These are phyloP conservation scores for Fomes fomentarius DNA, from an alignment of 1,284 basidiomycete species.

Conservation along the genomic window DNA sequence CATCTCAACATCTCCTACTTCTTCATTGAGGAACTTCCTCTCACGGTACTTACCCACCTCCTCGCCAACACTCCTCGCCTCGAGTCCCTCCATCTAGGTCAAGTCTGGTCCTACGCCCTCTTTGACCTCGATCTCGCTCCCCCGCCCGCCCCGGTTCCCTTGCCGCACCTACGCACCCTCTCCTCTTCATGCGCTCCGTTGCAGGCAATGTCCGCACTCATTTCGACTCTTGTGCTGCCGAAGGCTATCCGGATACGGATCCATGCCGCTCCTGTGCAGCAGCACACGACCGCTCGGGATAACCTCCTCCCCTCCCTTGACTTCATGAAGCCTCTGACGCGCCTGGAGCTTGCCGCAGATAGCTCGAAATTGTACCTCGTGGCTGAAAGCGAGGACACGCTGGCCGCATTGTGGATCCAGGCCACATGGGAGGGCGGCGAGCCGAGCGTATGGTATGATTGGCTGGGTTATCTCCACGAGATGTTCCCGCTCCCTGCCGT, in stretches of 20 bases:
- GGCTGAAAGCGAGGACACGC: slow-evolving; percentile 3
- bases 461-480: slow-evolving; percentile 4
- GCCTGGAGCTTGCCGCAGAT: slow-evolving; percentile 9
- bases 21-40: slow-evolving; percentile 14
- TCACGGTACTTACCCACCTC: slow-evolving; percentile 7
- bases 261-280: slow-evolving; percentile 4
- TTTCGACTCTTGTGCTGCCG: slow-evolving; percentile 3
- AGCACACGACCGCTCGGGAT: slow-evolving; percentile 5
- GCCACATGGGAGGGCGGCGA: slow-evolving; percentile 7
- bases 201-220: slow-evolving; percentile 1
- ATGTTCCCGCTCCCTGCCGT: slow-evolving; percentile 3
- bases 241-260: slow-evolving; percentile 3
- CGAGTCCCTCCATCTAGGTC: slow-evolving; percentile 6
- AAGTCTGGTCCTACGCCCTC: slow-evolving; percentile 12
- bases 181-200: slow-evolving; percentile 10
- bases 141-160: background rate
- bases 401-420: slow-evolving; percentile 12
- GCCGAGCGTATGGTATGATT: slow-evolving; percentile 7
- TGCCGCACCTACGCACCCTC: slow-evolving; percentile 7
- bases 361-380: slow-evolving; percentile 5
- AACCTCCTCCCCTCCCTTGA: slow-evolving; percentile 2
- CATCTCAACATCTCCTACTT: slow-evolving; percentile 19
- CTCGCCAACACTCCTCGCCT: slow-evolving; percentile 8
- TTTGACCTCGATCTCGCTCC: slow-evolving; percentile 8
- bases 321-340: slow-evolving; percentile 8